Evolutionary conservation across 805 yeast genomes (phyloP).

Genomic region (Metschnikowia kofuensis): DNA sequence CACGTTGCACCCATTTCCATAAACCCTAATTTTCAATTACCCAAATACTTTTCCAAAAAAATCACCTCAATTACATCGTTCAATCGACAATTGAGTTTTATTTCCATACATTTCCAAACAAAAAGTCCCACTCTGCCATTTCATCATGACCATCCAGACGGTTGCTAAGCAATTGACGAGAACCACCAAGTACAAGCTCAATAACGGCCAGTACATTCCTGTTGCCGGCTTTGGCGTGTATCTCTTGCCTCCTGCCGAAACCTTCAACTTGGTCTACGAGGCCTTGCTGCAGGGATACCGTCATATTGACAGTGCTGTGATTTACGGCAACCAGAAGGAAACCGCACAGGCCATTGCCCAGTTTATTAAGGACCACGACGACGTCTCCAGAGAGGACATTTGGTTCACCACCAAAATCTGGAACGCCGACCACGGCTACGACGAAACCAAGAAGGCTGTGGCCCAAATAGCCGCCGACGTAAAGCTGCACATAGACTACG

Average conservation of each 20-base stretch:
- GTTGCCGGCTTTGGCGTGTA: constrained; percentile 57
- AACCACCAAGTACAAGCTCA: constrained; percentile 41
- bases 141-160: constrained; percentile 33
- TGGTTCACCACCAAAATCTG: constrained; percentile 38
- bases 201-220: constrained; percentile 57
- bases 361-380: constrained; percentile 45
- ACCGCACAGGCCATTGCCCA: constrained; percentile 56
- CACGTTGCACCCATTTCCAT: background rate
- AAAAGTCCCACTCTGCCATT: too few species aligned
- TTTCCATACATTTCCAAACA: too few species aligned
- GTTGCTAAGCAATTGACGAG: constrained; percentile 34
- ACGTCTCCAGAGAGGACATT: constrained; percentile 29
- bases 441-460: constrained; percentile 56
- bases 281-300: constrained; percentile 70
- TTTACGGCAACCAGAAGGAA: constrained; percentile 63
- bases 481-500: constrained; percentile 33
- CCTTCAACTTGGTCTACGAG: constrained; percentile 45
- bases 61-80: background rate
- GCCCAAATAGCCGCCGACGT: constrained; percentile 51
- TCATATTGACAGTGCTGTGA: constrained; percentile 70
- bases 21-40: background rate
- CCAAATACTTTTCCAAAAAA: background rate
- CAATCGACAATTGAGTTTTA: too few species aligned
- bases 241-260: constrained; percentile 35
- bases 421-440: constrained; percentile 39